Evolutionary conservation across 768 basidiomycete species (phyloP).

Genomic region (Hericium alpestre): DNA sequence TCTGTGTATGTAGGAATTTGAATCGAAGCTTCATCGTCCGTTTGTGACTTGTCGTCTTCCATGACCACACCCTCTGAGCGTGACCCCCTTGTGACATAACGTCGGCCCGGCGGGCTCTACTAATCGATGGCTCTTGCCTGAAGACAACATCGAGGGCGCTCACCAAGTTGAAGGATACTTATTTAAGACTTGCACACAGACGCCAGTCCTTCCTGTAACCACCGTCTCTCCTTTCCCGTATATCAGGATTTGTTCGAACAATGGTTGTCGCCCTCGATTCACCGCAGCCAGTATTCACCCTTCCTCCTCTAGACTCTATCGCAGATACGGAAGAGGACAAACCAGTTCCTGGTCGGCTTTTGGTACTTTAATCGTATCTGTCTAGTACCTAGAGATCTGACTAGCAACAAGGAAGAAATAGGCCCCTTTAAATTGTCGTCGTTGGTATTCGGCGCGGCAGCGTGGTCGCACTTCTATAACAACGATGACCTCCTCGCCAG

Average conservation of each 20-base stretch:
- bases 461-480: slow-evolving; percentile 63
- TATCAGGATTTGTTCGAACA: neutral
- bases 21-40: neutral
- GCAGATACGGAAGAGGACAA: slow-evolving; percentile 33
- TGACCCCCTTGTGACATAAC: neutral
- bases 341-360: slow-evolving; percentile 21
- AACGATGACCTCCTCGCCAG: slow-evolving; percentile 45
- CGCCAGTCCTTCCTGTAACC: too few relatives aligned
- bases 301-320: slow-evolving; percentile 30
- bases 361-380: slow-evolving; percentile 20
- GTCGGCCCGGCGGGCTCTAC: neutral
- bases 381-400: neutral
- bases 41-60: neutral
- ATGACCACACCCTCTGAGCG: neutral
- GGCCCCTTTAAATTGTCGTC: slow-evolving; percentile 29
- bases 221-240: neutral
- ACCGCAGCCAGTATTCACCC: slow-evolving; percentile 27
- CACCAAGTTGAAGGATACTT: too few relatives aligned
- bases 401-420: slow-evolving; percentile 20
- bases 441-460: slow-evolving; percentile 62
- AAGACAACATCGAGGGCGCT: too few relatives aligned
- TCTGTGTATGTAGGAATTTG: neutral
- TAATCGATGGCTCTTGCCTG: neutral
- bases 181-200: too few relatives aligned
- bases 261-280: slow-evolving; percentile 35